Percentiles rank a stretch among this genome's conserved stretches.
Evolutionary conservation across 495 filamentous ascomycete species (phyloP).

Genomic region (Aspergillus bertholletiae): DNA sequence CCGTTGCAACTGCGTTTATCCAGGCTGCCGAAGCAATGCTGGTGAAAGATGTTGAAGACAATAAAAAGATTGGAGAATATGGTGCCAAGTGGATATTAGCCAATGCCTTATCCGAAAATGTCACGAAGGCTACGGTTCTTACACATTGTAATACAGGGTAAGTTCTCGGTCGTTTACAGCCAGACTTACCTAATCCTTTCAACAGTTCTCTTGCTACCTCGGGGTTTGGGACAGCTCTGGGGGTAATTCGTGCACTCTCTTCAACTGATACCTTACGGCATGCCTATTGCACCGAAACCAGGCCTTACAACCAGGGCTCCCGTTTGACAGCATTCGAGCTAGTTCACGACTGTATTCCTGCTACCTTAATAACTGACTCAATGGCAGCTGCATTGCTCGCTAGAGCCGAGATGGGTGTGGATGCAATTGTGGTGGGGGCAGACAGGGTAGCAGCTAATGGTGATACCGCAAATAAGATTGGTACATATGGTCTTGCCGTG

Average conservation of each 20-base stretch:
- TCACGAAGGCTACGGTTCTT: constrained; percentile 62
- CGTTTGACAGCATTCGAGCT: constrained; percentile 94
- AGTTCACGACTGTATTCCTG: constrained; percentile 87
- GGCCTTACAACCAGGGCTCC: constrained; percentile 97
- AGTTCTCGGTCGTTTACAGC: constrained; percentile 10
- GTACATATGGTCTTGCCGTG: constrained; percentile 88
- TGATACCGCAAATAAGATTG: constrained; percentile 98
- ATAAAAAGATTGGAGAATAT: constrained; percentile 75
- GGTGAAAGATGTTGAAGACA: constrained; percentile 80
- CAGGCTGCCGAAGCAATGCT: constrained; percentile 81
- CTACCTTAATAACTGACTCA: constrained; percentile 90
- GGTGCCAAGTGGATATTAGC: constrained; percentile 79
- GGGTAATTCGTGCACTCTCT: constrained; percentile 85
- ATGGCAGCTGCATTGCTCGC: constrained; percentile 88
- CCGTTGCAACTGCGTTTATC: constrained; percentile 64
- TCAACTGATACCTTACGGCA: constrained; percentile 60
- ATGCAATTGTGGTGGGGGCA: constrained; percentile 88
- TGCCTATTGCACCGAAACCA: constrained; percentile 93
- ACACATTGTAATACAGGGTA: constrained; percentile 98
- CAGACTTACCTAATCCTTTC: neutral
- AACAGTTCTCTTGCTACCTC: constrained; percentile 85
- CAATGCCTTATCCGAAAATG: constrained; percentile 33
- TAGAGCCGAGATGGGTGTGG: constrained; percentile 56
- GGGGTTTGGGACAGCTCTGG: constrained; percentile 92
- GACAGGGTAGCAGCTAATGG: constrained; percentile 95